Percentiles rank a stretch among this genome's conserved stretches.
phyloP scores from a whole-genome alignment of 129 eudicot species.

The Helianthus tuberosus region DNA sequence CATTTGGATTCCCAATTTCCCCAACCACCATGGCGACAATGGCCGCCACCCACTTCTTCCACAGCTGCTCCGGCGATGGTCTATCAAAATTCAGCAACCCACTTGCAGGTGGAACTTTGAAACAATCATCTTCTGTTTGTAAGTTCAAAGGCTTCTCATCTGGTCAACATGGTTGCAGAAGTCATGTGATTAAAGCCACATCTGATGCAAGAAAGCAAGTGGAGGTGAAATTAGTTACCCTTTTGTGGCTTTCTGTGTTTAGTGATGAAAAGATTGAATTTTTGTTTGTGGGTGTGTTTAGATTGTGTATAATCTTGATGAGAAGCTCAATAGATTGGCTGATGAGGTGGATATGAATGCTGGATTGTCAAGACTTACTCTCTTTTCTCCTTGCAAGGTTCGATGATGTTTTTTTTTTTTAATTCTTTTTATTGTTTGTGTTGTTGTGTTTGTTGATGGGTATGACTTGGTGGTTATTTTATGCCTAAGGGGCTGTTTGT shows the following conservation, averaged over 20 bases:
- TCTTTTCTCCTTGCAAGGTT: constrained; percentile 99
- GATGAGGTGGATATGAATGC: constrained; percentile 91
- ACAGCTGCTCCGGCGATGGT: constrained; percentile 29
- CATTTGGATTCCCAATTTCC: constrained; percentile 10
- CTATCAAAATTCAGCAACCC: constrained; percentile 31
- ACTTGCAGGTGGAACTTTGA: constrained; percentile 25
- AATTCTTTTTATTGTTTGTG: background rate
- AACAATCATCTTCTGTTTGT: constrained; percentile 20
- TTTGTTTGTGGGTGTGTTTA: constrained; percentile 32
- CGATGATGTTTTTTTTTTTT: constrained; percentile 19
- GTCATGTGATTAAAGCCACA: constrained; percentile 51
- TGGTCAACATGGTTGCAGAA: constrained; percentile 26
- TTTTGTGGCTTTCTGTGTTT: constrained; percentile 8
- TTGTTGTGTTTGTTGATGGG: constrained; percentile 13
- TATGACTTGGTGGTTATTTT: background rate
- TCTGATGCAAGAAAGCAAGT: constrained; percentile 68
- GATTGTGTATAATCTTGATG: constrained; percentile 83
- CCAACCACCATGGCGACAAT: constrained; percentile 40
- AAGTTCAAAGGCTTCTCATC: constrained; percentile 31
- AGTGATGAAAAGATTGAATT: background rate
- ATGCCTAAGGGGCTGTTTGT: background rate
- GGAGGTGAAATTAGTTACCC: constrained; percentile 53
- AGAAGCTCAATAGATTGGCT: constrained; percentile 68
- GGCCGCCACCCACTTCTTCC: constrained; percentile 67
- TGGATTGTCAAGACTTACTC: constrained; percentile 82